phyloP scores from a whole-genome alignment of 495 filamentous ascomycete genomes.

The Neurospora africana region DNA sequence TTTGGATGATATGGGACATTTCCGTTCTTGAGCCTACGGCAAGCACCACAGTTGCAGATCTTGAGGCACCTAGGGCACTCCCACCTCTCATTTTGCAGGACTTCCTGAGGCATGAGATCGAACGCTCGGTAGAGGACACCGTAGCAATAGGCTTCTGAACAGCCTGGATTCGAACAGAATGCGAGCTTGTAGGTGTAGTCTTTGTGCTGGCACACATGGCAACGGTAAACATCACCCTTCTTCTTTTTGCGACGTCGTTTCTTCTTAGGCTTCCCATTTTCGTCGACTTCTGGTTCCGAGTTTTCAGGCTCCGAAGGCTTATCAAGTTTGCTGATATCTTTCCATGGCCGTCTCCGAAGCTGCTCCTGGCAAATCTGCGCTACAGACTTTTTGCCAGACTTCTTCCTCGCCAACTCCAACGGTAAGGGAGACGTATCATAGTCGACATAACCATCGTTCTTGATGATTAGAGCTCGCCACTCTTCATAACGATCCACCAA shows the following conservation, averaged over 20 bases:
- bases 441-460: slow-evolving; percentile 49
- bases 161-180: slow-evolving; percentile 53
- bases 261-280: slow-evolving; percentile 38
- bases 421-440: slow-evolving; percentile 50
- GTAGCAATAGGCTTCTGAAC: slow-evolving; percentile 70
- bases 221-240: slow-evolving; percentile 41
- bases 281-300: slow-evolving; percentile 39
- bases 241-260: slow-evolving; percentile 32
- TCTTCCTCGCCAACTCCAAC: slow-evolving; percentile 52
- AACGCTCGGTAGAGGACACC: slow-evolving; percentile 82
- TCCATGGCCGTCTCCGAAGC: slow-evolving; percentile 57
- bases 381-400: slow-evolving; percentile 58
- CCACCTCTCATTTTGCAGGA: slow-evolving; percentile 73
- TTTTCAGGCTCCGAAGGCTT: slow-evolving; percentile 30
- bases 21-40: slow-evolving; percentile 39
- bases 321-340: slow-evolving; percentile 40
- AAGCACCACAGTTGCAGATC: slow-evolving; percentile 75
- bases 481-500: slow-evolving; percentile 66
- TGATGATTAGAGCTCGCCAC: slow-evolving; percentile 69
- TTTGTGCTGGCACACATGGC: slow-evolving; percentile 70
- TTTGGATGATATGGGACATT: slow-evolving; percentile 63
- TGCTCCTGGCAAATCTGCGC: slow-evolving; percentile 89
- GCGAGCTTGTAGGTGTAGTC: slow-evolving; percentile 75
- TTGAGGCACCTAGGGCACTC: slow-evolving; percentile 75
- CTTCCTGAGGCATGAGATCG: slow-evolving; percentile 67